Conservation (phyloP, 129 eudicot genomes). For the Silybum marianum region DNA sequence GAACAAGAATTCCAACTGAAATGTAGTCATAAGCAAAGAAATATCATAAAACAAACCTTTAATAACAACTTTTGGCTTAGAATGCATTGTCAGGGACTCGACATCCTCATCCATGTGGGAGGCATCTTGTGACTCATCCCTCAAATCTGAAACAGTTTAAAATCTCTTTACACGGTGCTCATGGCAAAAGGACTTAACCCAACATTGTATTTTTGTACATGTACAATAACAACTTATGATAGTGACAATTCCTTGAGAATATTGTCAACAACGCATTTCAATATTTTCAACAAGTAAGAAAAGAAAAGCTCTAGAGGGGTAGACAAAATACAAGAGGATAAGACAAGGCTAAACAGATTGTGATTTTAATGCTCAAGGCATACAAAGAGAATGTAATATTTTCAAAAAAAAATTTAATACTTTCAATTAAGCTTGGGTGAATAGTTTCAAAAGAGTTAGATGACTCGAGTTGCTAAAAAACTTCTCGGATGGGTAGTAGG, state of each 20-base stretch:
- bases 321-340: too few relatives aligned
- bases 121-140: conserved; percentile 34
- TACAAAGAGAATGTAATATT: too few relatives aligned
- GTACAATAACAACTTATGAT: neutral
- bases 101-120: conserved; percentile 25
- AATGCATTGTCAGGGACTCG: conserved; percentile 20
- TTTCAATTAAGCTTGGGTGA: too few relatives aligned
- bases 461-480: too few relatives aligned
- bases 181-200: neutral
- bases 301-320: too few relatives aligned
- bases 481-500: too few relatives aligned
- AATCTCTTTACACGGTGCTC: neutral
- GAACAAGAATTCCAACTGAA: neutral
- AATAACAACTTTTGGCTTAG: conserved; percentile 17
- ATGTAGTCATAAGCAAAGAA: neutral
- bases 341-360: too few relatives aligned
- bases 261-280: neutral
- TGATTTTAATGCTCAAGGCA: too few relatives aligned
- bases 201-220: neutral
- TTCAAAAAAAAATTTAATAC: too few relatives aligned
- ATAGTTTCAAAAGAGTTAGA: too few relatives aligned
- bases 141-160: conserved; percentile 21
- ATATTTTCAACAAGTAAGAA: neutral
- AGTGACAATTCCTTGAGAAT: neutral
- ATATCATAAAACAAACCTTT: conserved; percentile 33